Evolutionary conservation across 768 basidiomycete genomes (phyloP), one percentile per base, ranked within the genome.

Genomic region (Sporobolomyces pararoseus): DNA sequence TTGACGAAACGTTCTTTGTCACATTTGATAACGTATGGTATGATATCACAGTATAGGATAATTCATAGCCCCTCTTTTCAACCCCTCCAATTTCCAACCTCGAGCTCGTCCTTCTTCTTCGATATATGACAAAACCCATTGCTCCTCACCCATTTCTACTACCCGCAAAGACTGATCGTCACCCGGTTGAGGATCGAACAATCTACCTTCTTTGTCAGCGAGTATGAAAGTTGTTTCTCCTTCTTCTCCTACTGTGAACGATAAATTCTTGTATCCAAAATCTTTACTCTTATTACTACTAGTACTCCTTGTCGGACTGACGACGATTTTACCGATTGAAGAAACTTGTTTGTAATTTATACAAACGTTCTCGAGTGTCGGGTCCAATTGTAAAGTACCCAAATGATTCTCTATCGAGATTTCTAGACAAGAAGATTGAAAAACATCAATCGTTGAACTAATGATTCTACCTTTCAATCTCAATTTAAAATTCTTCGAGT

Each of bases 341-440:
- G 27, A 1, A 0, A 62, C 27, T 14, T 59, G 4, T 0, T 31
- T 12, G 31, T 49, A 70, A 6, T 9, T 1, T 6, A 70, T n/a
- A 4, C 19, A 3, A 19, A 70, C 69, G 59, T 65, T 23, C 7
- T 39, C 10, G 2, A 70, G 25, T 0, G 59, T 29, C 23, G 69
- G 69, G 31, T 70, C 69, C 42, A 70, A 58, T 63, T 70, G 69
- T 21, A 70, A 37, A 7, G 52, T 60, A n/a, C 63, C 69, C 13
- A 70, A 51, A 4, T 39, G 52, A 17, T 62, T 25, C 17, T 42
- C 39, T 17, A 52, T 65, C 10, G 27, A 61, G 42, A 70, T 39
- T 0, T 1, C 16, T 25, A 70, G 4, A 53, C 65, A n/a, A 1
- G 23, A 16, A 4, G 1, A 39, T 29, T 62, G 19, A 50, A 46